These are phyloP conservation scores for Paecilomyces formosus DNA, from an alignment of 2,329 filamentous ascomycete species.

Conservation along the genomic window DNA sequence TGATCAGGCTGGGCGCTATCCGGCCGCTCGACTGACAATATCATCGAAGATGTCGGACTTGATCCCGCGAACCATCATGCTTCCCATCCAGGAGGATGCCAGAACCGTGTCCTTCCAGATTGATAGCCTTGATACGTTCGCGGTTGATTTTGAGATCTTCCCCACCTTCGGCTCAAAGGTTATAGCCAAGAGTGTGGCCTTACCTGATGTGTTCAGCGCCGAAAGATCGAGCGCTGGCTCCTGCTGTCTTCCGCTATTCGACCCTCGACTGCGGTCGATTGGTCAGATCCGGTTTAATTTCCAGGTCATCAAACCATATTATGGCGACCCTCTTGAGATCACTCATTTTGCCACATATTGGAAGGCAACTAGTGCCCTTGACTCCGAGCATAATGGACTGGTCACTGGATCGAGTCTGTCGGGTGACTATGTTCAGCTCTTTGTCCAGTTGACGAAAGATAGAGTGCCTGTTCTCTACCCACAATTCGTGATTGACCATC, in stretches of 20 bases:
- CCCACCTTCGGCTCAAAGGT: slow-evolving; percentile 96
- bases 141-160: slow-evolving; percentile 95
- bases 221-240: slow-evolving; percentile 66
- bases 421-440: slow-evolving; percentile 88
- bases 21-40: slow-evolving; percentile 87
- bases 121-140: slow-evolving; percentile 85
- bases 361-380: slow-evolving; percentile 93
- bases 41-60: slow-evolving; percentile 94
- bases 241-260: slow-evolving; percentile 84
- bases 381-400: slow-evolving; percentile 75
- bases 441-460: slow-evolving; percentile 86
- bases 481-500: slow-evolving; percentile 68
- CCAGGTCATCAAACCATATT: slow-evolving; percentile 94
- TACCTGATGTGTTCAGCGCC: slow-evolving; percentile 77
- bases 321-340: slow-evolving; percentile 85
- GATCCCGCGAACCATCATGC: slow-evolving; percentile 89
- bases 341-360: slow-evolving; percentile 98
- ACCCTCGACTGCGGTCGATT: slow-evolving; percentile 83
- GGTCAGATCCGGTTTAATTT: slow-evolving; percentile 91
- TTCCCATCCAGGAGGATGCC: slow-evolving; percentile 94
- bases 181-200: slow-evolving; percentile 88
- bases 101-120: slow-evolving; percentile 92
- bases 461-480: slow-evolving; percentile 82
- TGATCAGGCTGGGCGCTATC: slow-evolving; percentile 95
- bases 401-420: slow-evolving; percentile 93